Evolutionary conservation across 2,329 filamentous ascomycete species (phyloP), one percentile per base, ranked within the genome.

Genomic region (Colletotrichum falcatum): DNA sequence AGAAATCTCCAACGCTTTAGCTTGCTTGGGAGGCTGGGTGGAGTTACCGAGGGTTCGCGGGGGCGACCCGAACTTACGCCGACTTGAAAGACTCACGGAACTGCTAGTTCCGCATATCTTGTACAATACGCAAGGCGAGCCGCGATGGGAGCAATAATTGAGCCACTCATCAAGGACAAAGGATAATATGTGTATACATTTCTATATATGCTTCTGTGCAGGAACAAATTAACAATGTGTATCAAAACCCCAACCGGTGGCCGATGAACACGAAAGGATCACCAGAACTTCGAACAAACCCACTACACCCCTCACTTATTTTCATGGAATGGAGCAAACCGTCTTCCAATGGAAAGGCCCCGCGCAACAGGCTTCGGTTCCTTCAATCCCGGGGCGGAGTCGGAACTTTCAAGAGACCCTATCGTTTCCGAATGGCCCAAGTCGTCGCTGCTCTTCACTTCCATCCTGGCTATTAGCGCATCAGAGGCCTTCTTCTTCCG

Each of bases 351-450:
- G 26, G 26, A 28, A 18, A 54, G 23, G 7, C 48, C 55, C 23
- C 28, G 44, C 16, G 60, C 65, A n/a, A 23, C 63, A 1, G 56
- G 63, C n/a, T 23, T 11, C 5, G 44, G 56, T 23, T 55, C 44
- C 35, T 66, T 66, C 20, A 70, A 39, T 16, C 28, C 56, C 2
- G 63, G 35, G 1, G 51, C 37, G 1, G 63, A 66, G 6, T 66
- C 44, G 16, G 66, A 58, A 37, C 63, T 66, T 0, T 23, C 63
- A 18, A 37, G 28, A 3, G 67, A 70, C 42, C 30, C 42, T 18
- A 55, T 39, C 16, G 49, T 58, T 5, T 53, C 63, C 14, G 18
- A 44, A 1, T 18, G 26, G 28, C 23, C 51, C 18, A 66, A 11
- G 11, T 14, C 39, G 30, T 9, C 35, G 46, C 23, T 23, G 26